Evolutionary conservation across 441 rosid genomes (phyloP).

Genomic region (Populus tomentosa): DNA sequence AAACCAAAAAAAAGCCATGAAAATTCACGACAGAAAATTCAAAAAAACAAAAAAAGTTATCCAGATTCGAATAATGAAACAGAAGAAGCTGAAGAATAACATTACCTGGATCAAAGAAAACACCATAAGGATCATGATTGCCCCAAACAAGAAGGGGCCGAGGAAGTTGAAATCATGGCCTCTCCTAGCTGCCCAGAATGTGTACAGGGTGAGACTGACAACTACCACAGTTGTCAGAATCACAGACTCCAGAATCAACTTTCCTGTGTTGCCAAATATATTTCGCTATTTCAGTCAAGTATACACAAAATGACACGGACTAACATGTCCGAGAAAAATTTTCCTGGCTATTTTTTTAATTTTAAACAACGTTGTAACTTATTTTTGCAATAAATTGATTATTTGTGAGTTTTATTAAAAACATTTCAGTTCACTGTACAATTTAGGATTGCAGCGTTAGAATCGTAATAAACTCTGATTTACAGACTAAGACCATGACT

Average conservation of each 20-base stretch:
- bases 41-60: rapidly evolving
- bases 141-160: constrained; percentile 87
- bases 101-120: constrained; percentile 78
- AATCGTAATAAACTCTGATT: too few relatives aligned
- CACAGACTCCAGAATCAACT: constrained; percentile 70
- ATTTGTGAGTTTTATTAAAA: too few relatives aligned
- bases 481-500: too few relatives aligned
- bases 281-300: background rate
- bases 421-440: too few relatives aligned
- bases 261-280: constrained; percentile 56
- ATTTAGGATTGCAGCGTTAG: too few relatives aligned
- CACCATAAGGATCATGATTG: constrained; percentile 60
- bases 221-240: constrained; percentile 74
- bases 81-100: background rate
- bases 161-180: constrained; percentile 89
- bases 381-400: too few relatives aligned
- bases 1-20: background rate
- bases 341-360: too few relatives aligned
- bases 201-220: constrained; percentile 68
- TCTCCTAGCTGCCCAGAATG: constrained; percentile 89
- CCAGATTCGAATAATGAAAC: background rate
- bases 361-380: too few relatives aligned
- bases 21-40: background rate
- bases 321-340: background rate
- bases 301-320: background rate